Evolutionary conservation across 192 early-diverging fungal genomes (phyloP).

Genomic region (Umbelopsis sp.): DNA sequence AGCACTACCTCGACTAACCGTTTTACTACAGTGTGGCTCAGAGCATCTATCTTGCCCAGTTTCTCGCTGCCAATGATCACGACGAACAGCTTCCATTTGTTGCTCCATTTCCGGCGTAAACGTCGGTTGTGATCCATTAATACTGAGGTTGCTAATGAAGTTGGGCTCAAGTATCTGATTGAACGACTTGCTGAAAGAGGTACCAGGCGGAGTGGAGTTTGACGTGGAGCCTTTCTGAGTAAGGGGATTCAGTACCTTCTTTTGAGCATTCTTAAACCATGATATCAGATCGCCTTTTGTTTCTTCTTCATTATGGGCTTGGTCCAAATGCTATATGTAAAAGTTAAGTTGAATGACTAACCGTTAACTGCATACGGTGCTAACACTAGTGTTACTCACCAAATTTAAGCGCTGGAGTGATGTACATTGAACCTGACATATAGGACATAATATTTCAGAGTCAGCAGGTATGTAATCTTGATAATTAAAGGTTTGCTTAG

Average conservation of each 20-base stretch:
- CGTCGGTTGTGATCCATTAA: constrained; percentile 27
- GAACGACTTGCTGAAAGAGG: constrained; percentile 26
- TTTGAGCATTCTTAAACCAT: constrained; percentile 57
- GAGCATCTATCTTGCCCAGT: constrained; percentile 48
- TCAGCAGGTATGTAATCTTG: constrained; percentile 36
- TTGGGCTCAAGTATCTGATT: constrained; percentile 32
- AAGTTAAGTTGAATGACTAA: neutral
- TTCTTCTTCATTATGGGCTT: constrained; percentile 53
- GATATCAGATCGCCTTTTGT: constrained; percentile 48
- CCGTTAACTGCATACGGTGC: neutral
- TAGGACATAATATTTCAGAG: constrained; percentile 33
- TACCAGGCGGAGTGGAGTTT: constrained; percentile 2
- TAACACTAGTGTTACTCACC: neutral
- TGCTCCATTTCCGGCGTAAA: constrained; percentile 43
- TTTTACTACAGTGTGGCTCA: constrained; percentile 46
- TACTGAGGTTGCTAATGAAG: constrained; percentile 38
- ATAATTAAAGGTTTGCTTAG: constrained; percentile 31
- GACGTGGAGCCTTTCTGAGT: constrained; percentile 27
- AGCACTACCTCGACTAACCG: constrained; percentile 41
- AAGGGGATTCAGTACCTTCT: constrained; percentile 44
- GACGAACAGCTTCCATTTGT: constrained; percentile 46
- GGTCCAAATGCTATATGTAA: constrained; percentile 45
- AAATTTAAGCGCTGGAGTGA: constrained; percentile 32
- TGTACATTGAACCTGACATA: constrained; percentile 34
- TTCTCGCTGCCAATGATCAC: constrained; percentile 57